phyloP scores from a whole-genome alignment of 306 rosid species.

The Rosa persica region DNA sequence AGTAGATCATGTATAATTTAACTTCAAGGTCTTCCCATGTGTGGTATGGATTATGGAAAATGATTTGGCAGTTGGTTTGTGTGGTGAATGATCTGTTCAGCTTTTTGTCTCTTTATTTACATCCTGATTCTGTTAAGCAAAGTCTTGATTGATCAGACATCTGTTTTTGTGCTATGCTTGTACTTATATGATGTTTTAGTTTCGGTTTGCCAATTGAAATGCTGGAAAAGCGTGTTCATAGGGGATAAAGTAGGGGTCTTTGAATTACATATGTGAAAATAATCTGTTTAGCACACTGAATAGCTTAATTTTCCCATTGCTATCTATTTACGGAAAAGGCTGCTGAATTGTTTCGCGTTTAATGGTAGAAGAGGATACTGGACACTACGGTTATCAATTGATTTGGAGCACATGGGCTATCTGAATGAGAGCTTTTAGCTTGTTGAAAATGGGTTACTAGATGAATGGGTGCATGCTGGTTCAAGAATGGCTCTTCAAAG shows the following conservation, averaged over 20 bases:
- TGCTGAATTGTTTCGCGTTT: constrained; percentile 50
- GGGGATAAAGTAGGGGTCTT: not conserved
- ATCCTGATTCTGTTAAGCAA: not conserved
- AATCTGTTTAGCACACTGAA: constrained; percentile 16
- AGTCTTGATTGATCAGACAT: not conserved
- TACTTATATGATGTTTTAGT: not conserved
- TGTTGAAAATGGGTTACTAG: constrained; percentile 75
- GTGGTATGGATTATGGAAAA: too few relatives aligned
- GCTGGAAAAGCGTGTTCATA: not conserved
- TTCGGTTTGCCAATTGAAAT: not conserved
- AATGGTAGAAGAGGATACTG: constrained; percentile 90
- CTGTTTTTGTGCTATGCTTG: not conserved
- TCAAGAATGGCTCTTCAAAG: constrained; percentile 86
- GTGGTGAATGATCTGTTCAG: not conserved
- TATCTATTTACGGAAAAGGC: constrained; percentile 53
- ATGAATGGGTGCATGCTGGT: constrained; percentile 89
- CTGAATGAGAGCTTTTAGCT: constrained; percentile 73
- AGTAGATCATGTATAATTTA: not conserved
- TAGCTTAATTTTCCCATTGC: constrained; percentile 38
- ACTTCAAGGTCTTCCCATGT: too few relatives aligned
- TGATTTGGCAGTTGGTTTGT: not conserved
- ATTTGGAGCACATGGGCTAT: constrained; percentile 79
- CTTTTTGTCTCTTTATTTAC: not conserved
- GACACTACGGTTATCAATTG: constrained; percentile 73
- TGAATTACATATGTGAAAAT: not conserved